Percentiles rank a stretch among this genome's conserved stretches.
These are phyloP conservation scores for Hyphopichia fennica DNA, from an alignment of 1,139 yeast genomes.

Conservation along the genomic window DNA sequence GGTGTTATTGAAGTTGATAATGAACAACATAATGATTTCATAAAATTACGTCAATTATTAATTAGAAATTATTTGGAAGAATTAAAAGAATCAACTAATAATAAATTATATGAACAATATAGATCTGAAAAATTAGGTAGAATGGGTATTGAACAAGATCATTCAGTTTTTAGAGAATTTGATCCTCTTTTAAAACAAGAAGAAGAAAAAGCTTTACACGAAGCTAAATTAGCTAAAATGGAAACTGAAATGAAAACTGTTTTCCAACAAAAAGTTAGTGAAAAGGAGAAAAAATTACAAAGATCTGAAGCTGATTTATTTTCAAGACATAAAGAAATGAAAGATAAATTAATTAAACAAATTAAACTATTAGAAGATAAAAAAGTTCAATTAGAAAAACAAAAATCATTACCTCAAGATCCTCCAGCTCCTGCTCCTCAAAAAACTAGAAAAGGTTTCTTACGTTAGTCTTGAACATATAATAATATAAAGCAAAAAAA, in stretches of 20 bases:
- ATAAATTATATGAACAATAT: slow-evolving; percentile 80
- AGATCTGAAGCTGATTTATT: slow-evolving; percentile 96
- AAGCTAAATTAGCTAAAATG: slow-evolving; percentile 90
- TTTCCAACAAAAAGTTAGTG: slow-evolving; percentile 94
- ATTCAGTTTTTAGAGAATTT: slow-evolving; percentile 86
- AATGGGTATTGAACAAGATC: slow-evolving; percentile 93
- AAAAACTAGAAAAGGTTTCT: slow-evolving; percentile 56
- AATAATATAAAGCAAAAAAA: too few species aligned
- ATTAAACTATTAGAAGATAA: slow-evolving; percentile 88
- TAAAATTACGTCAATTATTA: slow-evolving; percentile 84
- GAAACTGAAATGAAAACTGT: slow-evolving; percentile 97
- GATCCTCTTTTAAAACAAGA: slow-evolving; percentile 92
- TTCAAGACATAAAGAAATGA: slow-evolving; percentile 95
- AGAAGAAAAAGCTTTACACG: slow-evolving; percentile 91
- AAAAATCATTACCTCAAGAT: slow-evolving; percentile 58
- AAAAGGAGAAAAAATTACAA: slow-evolving; percentile 96
- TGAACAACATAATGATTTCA: slow-evolving; percentile 91
- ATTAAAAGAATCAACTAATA: slow-evolving; percentile 82
- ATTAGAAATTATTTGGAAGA: slow-evolving; percentile 92
- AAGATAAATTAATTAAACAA: slow-evolving; percentile 87
- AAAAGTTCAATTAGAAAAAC: slow-evolving; percentile 77
- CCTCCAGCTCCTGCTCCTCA: slow-evolving; percentile 50
- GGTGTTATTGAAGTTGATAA: slow-evolving; percentile 96
- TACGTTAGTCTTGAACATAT: slow-evolving; percentile 30
- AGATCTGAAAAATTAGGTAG: slow-evolving; percentile 77